Evolutionary conservation across 306 rosid genomes (phyloP).

Genomic region (Glycine latifolia): DNA sequence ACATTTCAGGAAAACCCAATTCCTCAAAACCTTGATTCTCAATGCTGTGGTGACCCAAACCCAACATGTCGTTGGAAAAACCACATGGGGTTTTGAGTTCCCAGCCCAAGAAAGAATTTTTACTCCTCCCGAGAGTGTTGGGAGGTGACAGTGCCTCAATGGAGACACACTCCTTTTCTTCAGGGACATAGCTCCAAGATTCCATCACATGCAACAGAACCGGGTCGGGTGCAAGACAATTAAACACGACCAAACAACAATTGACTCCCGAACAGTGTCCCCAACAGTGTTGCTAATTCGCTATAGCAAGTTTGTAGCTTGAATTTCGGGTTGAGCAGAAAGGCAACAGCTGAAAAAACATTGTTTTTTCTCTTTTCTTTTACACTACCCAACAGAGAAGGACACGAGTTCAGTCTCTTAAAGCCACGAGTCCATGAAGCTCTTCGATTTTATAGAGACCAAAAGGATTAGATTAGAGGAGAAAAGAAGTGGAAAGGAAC

Average conservation of each 20-base stretch:
- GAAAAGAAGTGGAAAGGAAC: constrained; percentile 8
- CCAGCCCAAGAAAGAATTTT: constrained; percentile 64
- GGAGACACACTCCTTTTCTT: constrained; percentile 66
- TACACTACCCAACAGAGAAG: constrained; percentile 18
- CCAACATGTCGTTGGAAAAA: constrained; percentile 56
- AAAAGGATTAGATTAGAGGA: constrained; percentile 16
- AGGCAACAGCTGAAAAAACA: constrained; percentile 25
- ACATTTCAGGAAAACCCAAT: constrained; percentile 62
- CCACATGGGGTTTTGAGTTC: constrained; percentile 66
- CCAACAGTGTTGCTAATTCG: constrained; percentile 11
- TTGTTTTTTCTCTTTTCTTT: background rate
- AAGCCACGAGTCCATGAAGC: constrained; percentile 36
- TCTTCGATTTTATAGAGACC: constrained; percentile 38
- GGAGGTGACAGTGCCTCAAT: constrained; percentile 60
- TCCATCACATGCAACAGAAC: constrained; percentile 65
- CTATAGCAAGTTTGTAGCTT: constrained; percentile 23
- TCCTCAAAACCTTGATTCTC: constrained; percentile 71
- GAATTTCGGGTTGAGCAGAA: constrained; percentile 30
- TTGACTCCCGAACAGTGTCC: constrained; percentile 24
- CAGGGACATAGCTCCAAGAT: constrained; percentile 79
- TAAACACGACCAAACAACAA: constrained; percentile 40
- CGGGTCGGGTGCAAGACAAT: background rate
- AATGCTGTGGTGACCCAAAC: constrained; percentile 53
- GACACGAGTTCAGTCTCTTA: background rate
- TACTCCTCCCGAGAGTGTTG: constrained; percentile 56